Evolutionary conservation across 2,329 filamentous ascomycete species (phyloP), one percentile per base, ranked within the genome.

Genomic region (Pezizomycotina sp.): DNA sequence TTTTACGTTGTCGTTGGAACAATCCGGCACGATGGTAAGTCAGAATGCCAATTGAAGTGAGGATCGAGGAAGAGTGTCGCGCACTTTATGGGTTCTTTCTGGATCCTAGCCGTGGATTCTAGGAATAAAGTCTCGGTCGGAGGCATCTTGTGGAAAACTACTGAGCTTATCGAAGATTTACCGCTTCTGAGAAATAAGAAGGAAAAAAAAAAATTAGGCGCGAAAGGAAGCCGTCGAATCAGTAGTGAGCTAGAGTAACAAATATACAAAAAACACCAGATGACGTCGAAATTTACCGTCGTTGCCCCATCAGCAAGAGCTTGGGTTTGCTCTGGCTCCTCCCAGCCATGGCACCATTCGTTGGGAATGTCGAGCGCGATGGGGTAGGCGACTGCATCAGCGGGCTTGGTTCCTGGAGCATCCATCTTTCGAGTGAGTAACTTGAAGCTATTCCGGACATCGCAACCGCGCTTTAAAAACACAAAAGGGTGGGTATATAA

Each of bases 101-200:
- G 83, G 46, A 95, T 91, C 20, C 80, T 71, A 6, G 83, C 84
- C 3, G 89, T 98, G 1, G 89, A 92, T 57, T 95, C 89, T 12
- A 98, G 68, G 52, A 92, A 98, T 10, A 98, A 62, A 0, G 89
- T 95, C 61, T 98, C 91, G 50, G 80, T 91, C 2, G 89, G 84
- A 3, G 86, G 82, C 54, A 95, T 74, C 57, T 98, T 98, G 60
- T 95, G 84, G 53, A 98, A 95, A n/a, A 98, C 86, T 30, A 98
- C 91, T 53, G 83, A 95, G 16, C 84, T 89, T 55, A 98, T 95
- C 4, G 89, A 98, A 1, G 89, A 95, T 57, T 98, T 98, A 43
- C 89, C 89, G 55, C 84, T 93, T 62, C 89, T 98, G 48, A 16
- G 47, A n/a, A n/a, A n/a, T n/a, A n/a, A n/a, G n/a, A n/a, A n/a